Percentiles rank a stretch among this genome's conserved stretches.
Conservation (phyloP, 805 yeast species). For the Lachancea sp. region DNA sequence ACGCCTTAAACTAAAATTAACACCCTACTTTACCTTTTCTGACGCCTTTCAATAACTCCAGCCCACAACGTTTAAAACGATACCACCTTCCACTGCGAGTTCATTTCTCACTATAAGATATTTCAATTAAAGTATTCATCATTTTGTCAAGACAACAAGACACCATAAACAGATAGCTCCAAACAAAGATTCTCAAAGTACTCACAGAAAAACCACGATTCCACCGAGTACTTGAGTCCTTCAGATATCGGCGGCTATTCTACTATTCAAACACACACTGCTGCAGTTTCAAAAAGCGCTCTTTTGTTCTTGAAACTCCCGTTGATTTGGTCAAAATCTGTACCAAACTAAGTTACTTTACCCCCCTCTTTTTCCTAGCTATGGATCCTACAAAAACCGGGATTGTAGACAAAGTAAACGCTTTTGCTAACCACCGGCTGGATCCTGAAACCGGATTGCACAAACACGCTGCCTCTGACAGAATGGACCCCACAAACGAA, state of each 20-base stretch:
- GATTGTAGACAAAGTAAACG: slow-evolving; percentile 1
- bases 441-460: not conserved
- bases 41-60: no score
- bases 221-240: slow-evolving; percentile 1
- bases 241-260: not conserved
- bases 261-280: not conserved
- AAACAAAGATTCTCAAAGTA: not conserved
- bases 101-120: no score
- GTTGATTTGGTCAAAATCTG: not conserved
- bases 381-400: not conserved
- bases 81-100: no score
- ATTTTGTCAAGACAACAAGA: no score
- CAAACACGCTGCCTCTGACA: not conserved
- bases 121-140: no score
- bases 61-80: no score
- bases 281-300: not conserved
- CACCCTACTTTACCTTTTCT: no score
- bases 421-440: not conserved
- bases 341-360: not conserved
- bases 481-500: slow-evolving; percentile 1
- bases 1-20: no score
- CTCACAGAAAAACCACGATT: not conserved
- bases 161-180: not conserved
- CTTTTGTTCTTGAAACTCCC: not conserved
- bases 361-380: not conserved